A percentile compares a stretch with the other conserved stretches of the same genome.
Conservation (phyloP, 805 yeast species). For the Lachancea fermentati region DNA sequence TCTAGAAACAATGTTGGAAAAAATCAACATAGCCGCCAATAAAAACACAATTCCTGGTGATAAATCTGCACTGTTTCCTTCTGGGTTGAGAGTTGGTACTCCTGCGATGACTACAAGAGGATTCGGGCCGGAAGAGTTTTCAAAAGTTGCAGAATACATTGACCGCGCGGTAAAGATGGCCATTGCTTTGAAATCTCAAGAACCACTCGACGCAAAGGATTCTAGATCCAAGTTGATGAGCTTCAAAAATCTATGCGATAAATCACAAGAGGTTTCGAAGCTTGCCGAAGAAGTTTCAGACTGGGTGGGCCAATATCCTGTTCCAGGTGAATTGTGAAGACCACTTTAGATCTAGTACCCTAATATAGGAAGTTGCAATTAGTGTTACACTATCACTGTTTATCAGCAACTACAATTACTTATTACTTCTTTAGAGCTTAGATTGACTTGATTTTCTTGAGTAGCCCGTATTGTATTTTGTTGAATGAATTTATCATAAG, state of each 20-base stretch:
- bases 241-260: constrained; percentile 67
- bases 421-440: background rate
- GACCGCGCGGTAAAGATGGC: constrained; percentile 73
- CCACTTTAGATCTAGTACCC: background rate
- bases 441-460: background rate
- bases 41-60: constrained; percentile 97
- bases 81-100: constrained; percentile 94
- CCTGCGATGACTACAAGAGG: constrained; percentile 99
- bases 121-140: constrained; percentile 71
- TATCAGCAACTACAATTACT: constrained; percentile 12
- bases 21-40: constrained; percentile 88
- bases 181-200: constrained; percentile 48
- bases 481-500: constrained; percentile 21
- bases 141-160: constrained; percentile 71
- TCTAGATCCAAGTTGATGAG: constrained; percentile 56
- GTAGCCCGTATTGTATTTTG: background rate
- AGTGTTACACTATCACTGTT: constrained; percentile 2
- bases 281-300: constrained; percentile 60
- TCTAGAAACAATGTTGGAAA: constrained; percentile 83
- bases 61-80: constrained; percentile 90
- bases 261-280: constrained; percentile 52
- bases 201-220: constrained; percentile 42
- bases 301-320: constrained; percentile 76
- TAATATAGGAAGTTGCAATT: background rate
- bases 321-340: constrained; percentile 66